Evolutionary conservation across 2,329 filamentous ascomycete genomes (phyloP).

Genomic region (Aspergillus arachidicola): DNA sequence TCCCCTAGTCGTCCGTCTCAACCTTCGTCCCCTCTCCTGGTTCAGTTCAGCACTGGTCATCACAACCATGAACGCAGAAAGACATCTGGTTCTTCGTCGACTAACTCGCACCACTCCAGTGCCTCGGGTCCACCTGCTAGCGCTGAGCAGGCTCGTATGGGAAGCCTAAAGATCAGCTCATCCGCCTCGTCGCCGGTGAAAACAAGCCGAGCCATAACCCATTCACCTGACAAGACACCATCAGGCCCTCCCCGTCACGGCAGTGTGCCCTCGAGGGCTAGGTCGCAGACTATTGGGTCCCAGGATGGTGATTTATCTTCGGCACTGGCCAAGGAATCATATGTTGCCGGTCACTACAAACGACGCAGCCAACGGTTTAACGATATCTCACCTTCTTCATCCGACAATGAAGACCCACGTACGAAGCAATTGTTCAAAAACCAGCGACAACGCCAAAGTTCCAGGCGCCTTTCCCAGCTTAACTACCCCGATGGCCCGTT

Average conservation of each 20-base stretch:
- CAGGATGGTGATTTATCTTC: constrained; percentile 82
- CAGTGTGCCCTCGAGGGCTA: constrained; percentile 67
- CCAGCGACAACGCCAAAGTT: constrained; percentile 91
- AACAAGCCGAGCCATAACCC: constrained; percentile 41
- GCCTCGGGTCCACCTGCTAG: constrained; percentile 69
- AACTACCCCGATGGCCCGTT: constrained; percentile 79
- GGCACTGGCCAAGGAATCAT: constrained; percentile 61
- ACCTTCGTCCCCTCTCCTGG: constrained; percentile 86
- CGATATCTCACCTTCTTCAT: constrained; percentile 95
- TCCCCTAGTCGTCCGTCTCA: constrained; percentile 86
- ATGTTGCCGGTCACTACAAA: constrained; percentile 75
- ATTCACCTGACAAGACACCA: constrained; percentile 63
- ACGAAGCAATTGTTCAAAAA: constrained; percentile 89
- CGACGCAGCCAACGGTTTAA: constrained; percentile 84
- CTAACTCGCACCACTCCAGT: constrained; percentile 75
- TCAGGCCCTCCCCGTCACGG: constrained; percentile 63
- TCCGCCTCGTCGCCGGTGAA: constrained; percentile 58
- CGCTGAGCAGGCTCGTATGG: constrained; percentile 70
- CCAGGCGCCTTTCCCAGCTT: constrained; percentile 89
- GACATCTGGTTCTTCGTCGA: constrained; percentile 86
- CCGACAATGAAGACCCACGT: constrained; percentile 93
- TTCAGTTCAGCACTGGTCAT: constrained; percentile 85
- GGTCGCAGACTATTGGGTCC: constrained; percentile 91
- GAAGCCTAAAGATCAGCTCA: constrained; percentile 54
- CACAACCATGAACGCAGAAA: constrained; percentile 81